Base-by-base conservation (phyloP, 176 grass and related monocot species). In the Juncus inflexus region DNA sequence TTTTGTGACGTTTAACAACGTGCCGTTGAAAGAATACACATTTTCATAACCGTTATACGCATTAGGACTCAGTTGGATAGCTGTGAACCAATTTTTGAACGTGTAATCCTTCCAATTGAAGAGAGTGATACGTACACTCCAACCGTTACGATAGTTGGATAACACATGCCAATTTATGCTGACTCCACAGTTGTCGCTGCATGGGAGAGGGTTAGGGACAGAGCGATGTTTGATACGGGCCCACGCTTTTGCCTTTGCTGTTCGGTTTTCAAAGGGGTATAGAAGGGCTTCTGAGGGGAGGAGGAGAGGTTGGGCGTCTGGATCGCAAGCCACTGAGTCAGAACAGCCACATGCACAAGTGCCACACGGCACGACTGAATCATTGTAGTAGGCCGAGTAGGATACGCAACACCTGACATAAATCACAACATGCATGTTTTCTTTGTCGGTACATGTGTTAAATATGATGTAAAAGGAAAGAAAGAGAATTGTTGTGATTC, bases 71-170 rank as follows among this genome's bases (percentile, higher is more conserved):
- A 99, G 76, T 67, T 75, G 77, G 63, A 99, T 74, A 1, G 88
- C 89, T 10, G 89, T 70, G 72, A 99, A 99, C 94, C 94, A 99
- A 66, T 99, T 68, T 76, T 83, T 90, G 85, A 92, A 92, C 0
- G 88, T 92, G 85, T 99, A 99, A 70, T 86, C 94, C 37, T 76
- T 76, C 94, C 88, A 99, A 79, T 99, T 99, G 80, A 99, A 99
- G 37, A 99, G 47, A 59, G 88, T 99, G 12, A 99, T 80, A 50
- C 88, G 76, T 50, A 60, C 88, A 0, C 85, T 75, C 94, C 94
- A 99, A 0, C 88, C 94, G 10, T 66, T 81, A 47, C 90, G 78
- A 75, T 99, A 90, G 72, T 99, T 84, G 56, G 79, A 89, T 37
- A 89, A 56, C 13, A 92, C 37, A 75, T 99, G 88, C 94, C 94